Base-by-base conservation (phyloP, 805 yeast species). In the Huiozyma naganishii region DNA sequence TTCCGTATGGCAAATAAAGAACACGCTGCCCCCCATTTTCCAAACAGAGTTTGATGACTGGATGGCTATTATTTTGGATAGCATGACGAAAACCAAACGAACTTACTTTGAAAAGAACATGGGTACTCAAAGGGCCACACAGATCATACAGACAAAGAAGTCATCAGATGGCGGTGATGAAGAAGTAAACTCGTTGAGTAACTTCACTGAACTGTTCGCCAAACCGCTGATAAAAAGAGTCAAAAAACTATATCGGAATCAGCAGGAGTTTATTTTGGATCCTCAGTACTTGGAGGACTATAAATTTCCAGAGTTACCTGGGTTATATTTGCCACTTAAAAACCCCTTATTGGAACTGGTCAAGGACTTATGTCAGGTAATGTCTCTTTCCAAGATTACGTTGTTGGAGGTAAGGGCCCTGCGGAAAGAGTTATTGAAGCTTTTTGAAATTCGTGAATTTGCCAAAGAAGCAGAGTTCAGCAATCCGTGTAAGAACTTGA, bases 1-100 rank as follows among this genome's bases (percentile, higher is more conserved):
- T 38, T 79, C 84, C 1, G 70, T 78, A 40, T 92, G 98, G 98
- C 92, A 84, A 46, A 72, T 92, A 17, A 75, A 77, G 46, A 67
- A 75, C 32, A 85, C 76, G 51, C 64, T 92, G 36, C 97, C 99
- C 0, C 61, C 70, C 1, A 73, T 87, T 12, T 74, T 83, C 48
- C 90, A 79, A 54, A 74, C 73, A 6, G 97, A 92, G 58, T 88
- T 92, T 66, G 83, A 80, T 39, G 92, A 83, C 52, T 92, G 96
- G 96, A 67, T 85, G 35, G 67, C 79, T 37, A 76, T 86, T 47
- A 80, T 87, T 54, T 62, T 89, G 54, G 92, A 85, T 59, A 67
- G 83, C 1, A 65, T 87, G 51, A 68, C 79, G 32, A 77, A 76
- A 45, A 66, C 68, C 39, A 82, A 84, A 50, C 64, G 64, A 10